These are phyloP conservation scores for Arbutus unedo DNA, from an alignment of 148 eudicot genomes.

Conservation along the genomic window DNA sequence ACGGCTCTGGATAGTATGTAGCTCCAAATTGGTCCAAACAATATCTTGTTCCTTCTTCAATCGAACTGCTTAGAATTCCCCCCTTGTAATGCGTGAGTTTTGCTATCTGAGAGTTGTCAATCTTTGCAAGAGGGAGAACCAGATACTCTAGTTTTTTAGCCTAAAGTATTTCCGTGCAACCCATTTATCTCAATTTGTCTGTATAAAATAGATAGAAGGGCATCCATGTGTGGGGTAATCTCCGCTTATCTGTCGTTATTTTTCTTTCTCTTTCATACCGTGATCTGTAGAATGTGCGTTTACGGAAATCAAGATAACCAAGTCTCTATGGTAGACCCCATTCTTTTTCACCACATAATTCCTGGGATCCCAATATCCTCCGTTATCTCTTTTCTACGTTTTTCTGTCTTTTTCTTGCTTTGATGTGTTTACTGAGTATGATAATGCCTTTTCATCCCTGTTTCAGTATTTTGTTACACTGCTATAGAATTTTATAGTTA, in stretches of 20 bases:
- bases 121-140: slow-evolving; percentile 12
- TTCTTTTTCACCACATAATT: slow-evolving; percentile 16
- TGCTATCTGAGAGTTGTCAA: not conserved
- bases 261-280: slow-evolving; percentile 1
- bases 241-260: slow-evolving; percentile 6
- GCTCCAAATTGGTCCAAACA: not conserved
- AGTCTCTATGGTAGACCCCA: slow-evolving; percentile 34
- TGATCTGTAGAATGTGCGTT: slow-evolving; percentile 13
- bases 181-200: not conserved
- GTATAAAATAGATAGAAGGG: not conserved
- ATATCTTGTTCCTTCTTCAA: not conserved
- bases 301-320: slow-evolving; percentile 14
- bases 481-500: slow-evolving; percentile 20
- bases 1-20: not conserved
- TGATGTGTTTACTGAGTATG: slow-evolving; percentile 11
- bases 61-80: not conserved
- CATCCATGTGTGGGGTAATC: not conserved
- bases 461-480: slow-evolving; percentile 6
- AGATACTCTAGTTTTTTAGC: slow-evolving; percentile 3
- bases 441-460: slow-evolving; percentile 9
- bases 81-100: not conserved
- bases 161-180: not conserved
- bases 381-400: slow-evolving; percentile 24
- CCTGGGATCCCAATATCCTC: slow-evolving; percentile 40
- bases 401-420: slow-evolving; percentile 7